Percentiles rank a stretch among this genome's conserved stretches.
These are phyloP conservation scores for Moringa oleifera DNA, from an alignment of 345 rosid genomes.

Conservation along the genomic window DNA sequence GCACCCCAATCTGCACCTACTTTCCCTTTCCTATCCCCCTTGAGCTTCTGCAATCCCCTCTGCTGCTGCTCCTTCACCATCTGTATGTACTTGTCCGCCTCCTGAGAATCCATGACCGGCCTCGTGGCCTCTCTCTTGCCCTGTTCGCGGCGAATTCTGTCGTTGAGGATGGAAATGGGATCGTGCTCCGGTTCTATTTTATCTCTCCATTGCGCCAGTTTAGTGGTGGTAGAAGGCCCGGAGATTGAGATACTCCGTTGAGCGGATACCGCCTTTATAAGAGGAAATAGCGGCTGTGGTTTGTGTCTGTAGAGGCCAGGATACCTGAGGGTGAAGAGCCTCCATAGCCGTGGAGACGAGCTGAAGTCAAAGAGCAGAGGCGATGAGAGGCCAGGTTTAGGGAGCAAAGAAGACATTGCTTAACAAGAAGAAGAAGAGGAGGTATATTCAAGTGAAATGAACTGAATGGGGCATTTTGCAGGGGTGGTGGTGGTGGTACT, in stretches of 20 bases:
- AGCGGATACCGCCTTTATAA: conserved; percentile 38
- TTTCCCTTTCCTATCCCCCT: conserved; percentile 42
- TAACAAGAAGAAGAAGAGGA: conserved; percentile 2
- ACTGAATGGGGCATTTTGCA: conserved; percentile 10
- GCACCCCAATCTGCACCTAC: conserved; percentile 29
- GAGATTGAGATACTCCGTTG: conserved; percentile 31
- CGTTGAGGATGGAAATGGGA: conserved; percentile 66
- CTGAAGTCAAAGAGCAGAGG: conserved; percentile 34
- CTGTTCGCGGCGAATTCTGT: conserved; percentile 66
- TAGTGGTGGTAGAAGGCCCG: conserved; percentile 18
- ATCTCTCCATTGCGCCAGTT: conserved; percentile 31
- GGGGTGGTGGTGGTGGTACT: background rate
- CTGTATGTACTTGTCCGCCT: conserved; percentile 79
- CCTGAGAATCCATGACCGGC: conserved; percentile 66
- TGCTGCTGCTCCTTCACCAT: conserved; percentile 85
- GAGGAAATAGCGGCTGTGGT: conserved; percentile 20
- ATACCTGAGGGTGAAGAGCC: conserved; percentile 24
- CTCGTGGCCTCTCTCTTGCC: conserved; percentile 47
- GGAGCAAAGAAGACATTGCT: conserved; percentile 46
- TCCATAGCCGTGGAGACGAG: conserved; percentile 28
- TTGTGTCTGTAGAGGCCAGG: conserved; percentile 13
- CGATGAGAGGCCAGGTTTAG: conserved; percentile 25
- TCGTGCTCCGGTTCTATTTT: conserved; percentile 43
- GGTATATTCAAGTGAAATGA: background rate
- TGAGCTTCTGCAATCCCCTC: conserved; percentile 82